phyloP scores from a whole-genome alignment of 768 basidiomycete species.

The Crepidotus variabilis region DNA sequence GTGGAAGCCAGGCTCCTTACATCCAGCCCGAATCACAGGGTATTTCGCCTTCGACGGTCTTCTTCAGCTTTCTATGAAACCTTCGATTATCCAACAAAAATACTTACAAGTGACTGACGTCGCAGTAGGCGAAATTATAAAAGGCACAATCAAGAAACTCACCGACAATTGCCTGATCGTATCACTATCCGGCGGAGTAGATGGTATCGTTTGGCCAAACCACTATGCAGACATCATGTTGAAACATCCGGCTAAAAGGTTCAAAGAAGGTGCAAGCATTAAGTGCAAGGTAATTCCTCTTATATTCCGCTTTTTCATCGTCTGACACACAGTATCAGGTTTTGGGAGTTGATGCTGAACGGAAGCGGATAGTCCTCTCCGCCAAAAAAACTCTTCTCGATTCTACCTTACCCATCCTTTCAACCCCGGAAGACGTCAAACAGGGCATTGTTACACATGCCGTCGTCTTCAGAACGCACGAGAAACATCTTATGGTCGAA shows the following conservation, averaged over 20 bases:
- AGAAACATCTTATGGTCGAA: constrained; percentile 80
- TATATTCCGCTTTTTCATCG: constrained; percentile 5
- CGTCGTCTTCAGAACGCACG: constrained; percentile 78
- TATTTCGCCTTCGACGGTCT: constrained; percentile 84
- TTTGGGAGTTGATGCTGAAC: constrained; percentile 75
- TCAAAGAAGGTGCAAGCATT: constrained; percentile 77
- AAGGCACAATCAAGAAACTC: constrained; percentile 84
- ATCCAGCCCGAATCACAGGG: constrained; percentile 85
- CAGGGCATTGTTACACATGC: constrained; percentile 75
- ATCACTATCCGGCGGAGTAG: constrained; percentile 80
- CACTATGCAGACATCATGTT: constrained; percentile 95
- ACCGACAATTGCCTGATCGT: constrained; percentile 82
- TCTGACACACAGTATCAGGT: constrained; percentile 42
- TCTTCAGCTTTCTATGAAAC: constrained; percentile 82
- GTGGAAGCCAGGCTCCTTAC: constrained; percentile 77
- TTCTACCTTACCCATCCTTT: constrained; percentile 68
- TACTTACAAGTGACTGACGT: constrained; percentile 84
- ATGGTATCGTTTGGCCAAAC: constrained; percentile 90
- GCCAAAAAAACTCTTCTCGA: constrained; percentile 89
- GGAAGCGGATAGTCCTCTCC: constrained; percentile 80
- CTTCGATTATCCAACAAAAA: constrained; percentile 78
- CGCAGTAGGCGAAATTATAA: constrained; percentile 80
- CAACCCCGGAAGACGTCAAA: constrained; percentile 61
- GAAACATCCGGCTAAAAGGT: constrained; percentile 89
- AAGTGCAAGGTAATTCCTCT: constrained; percentile 71